Evolutionary conservation across 1,284 basidiomycete genomes (phyloP).

Genomic region (Ustilago hordei): DNA sequence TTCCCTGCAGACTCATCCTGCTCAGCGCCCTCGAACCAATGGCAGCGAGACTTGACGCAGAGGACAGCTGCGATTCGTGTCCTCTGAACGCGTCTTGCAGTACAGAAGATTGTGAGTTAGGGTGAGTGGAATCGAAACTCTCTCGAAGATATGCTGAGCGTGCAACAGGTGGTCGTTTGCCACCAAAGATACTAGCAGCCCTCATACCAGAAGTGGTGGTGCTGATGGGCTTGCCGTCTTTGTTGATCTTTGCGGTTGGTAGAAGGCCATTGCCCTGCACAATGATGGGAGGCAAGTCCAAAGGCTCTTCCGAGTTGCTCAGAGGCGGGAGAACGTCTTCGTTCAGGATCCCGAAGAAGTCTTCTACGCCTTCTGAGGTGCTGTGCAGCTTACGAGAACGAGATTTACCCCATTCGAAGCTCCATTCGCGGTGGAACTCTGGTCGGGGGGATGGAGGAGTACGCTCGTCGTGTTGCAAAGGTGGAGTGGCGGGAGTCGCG

Average conservation of each 20-base stretch:
- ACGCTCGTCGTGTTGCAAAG: constrained; percentile 10
- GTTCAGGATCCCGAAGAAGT: constrained; percentile 62
- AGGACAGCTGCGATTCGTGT: constrained; percentile 23
- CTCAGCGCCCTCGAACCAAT: constrained; percentile 47
- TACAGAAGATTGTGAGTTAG: not conserved
- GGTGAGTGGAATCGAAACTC: constrained; percentile 36
- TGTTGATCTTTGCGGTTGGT: constrained; percentile 36
- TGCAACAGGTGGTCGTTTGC: constrained; percentile 50
- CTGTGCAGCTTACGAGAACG: constrained; percentile 19
- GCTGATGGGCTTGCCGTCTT: constrained; percentile 31
- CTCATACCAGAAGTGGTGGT: constrained; percentile 1
- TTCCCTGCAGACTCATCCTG: constrained; percentile 51
- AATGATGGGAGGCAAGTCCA: constrained; percentile 61
- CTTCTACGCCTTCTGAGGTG: constrained; percentile 43
- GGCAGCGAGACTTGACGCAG: constrained; percentile 32
- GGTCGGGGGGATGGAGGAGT: constrained; percentile 43
- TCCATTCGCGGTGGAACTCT: constrained; percentile 63
- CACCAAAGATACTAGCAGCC: constrained; percentile 32
- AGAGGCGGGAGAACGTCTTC: constrained; percentile 49
- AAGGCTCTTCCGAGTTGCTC: constrained; percentile 44
- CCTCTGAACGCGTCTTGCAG: constrained; percentile 8
- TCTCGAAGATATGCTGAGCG: constrained; percentile 54
- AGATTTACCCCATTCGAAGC: constrained; percentile 45
- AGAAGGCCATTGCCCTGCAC: constrained; percentile 32
- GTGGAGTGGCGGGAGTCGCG: constrained; percentile 38